Evolutionary conservation across 345 rosid genomes (phyloP), one percentile per base, ranked within the genome.

Genomic region (Pistacia atlantica): DNA sequence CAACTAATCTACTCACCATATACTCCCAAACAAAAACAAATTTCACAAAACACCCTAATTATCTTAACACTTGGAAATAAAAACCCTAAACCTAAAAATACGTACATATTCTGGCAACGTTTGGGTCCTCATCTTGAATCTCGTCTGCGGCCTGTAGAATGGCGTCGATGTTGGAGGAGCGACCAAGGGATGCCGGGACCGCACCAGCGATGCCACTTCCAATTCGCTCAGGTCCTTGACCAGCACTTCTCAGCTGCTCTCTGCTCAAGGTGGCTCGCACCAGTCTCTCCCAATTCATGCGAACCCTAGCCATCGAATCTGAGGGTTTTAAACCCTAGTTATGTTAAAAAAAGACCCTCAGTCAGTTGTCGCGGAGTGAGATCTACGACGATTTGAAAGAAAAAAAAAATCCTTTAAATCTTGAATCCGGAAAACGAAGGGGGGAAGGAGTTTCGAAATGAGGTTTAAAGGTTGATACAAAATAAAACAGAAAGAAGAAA

Each of bases 61-160:
- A 33, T 55, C 28, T 42, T 42, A 52, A 45, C 35, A 75, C 13
- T n/a, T 31, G 22, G 10, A 68, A 59, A 65, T 48, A 20, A 9
- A n/a, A 25, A 62, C 28, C 4, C 18, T 33, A 69, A 64, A 67
- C 5, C 14, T 2, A 65, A 31, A 45, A 45, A 71, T 11, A 80
- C 92, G 79, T 82, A 96, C 98, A 73, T 75, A 96, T 92, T 79
- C 99, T 84, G 8, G 98, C 95, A 74, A 93, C 89, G 63, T 82
- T 81, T 10, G 98, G 92, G 80, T 96, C 89, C 74, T 92, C 97
- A 1, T 78, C 80, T 76, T 93, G 97, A 86, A 96, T 93, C 88
- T 93, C 99, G 61, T 96, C 98, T 11, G 99, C 99, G 18, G 95
- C 93, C 80, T 93, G 98, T 70, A 96, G 81, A 77, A 96, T 93